Conservation (phyloP, 1,139 yeast species). For the Blastobotrys aristatus region DNA sequence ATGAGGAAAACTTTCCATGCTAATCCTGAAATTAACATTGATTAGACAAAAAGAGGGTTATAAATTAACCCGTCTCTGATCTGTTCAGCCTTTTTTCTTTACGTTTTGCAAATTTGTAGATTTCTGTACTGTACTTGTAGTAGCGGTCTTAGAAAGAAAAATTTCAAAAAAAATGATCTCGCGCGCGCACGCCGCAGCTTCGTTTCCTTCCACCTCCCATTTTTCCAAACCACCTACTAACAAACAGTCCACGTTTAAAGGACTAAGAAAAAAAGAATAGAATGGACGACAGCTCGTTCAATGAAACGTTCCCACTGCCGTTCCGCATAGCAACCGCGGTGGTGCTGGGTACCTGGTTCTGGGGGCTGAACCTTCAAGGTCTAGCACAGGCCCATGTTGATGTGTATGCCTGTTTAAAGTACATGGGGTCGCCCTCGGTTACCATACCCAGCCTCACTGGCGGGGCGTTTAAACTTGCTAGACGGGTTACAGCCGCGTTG, state of each 20-base stretch:
- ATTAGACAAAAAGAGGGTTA: conserved; percentile 15
- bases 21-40: conserved; percentile 25
- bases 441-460: conserved; percentile 17
- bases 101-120: background rate
- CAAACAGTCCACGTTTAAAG: too few species aligned
- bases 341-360: conserved; percentile 46
- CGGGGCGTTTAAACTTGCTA: conserved; percentile 22
- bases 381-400: conserved; percentile 40
- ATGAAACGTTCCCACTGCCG: conserved; percentile 41
- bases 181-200: too few species aligned
- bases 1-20: conserved; percentile 25
- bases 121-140: background rate
- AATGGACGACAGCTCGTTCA: background rate
- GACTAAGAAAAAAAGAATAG: too few species aligned
- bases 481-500: conserved; percentile 14
- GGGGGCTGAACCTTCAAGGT: conserved; percentile 43
- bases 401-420: conserved; percentile 37
- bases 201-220: too few species aligned
- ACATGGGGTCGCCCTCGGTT: conserved; percentile 18
- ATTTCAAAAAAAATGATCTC: too few species aligned
- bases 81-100: background rate
- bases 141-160: too few species aligned
- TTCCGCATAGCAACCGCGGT: conserved; percentile 44
- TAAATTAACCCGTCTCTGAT: background rate
- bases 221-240: too few species aligned